A percentile compares a stretch with the other conserved stretches of the same genome.
phyloP scores from a whole-genome alignment of 106 monocot genomes.

The Gastrodia elata region DNA sequence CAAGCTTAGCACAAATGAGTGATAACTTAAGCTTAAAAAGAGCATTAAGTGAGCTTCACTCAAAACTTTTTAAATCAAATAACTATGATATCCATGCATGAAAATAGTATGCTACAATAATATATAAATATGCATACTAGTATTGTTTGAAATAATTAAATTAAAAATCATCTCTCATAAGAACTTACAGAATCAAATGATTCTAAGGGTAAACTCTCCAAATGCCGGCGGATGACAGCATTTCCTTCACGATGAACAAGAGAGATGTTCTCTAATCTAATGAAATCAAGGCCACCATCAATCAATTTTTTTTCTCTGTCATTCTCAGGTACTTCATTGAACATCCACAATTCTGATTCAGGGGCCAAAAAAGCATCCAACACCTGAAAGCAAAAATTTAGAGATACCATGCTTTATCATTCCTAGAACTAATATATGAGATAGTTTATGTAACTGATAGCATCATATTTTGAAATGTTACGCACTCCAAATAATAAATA shows the following conservation, averaged over 20 bases:
- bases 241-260: constrained; percentile 59
- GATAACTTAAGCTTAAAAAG: too few relatives aligned
- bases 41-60: too few relatives aligned
- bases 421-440: background rate
- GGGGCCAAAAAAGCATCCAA: constrained; percentile 65
- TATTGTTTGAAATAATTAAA: background rate
- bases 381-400: constrained; percentile 27
- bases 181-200: constrained; percentile 58
- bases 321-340: constrained; percentile 63
- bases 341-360: constrained; percentile 62
- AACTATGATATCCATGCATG: too few relatives aligned
- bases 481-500: background rate
- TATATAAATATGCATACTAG: too few relatives aligned
- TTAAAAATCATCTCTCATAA: background rate
- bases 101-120: too few relatives aligned
- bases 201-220: constrained; percentile 60
- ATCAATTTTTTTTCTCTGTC: constrained; percentile 49
- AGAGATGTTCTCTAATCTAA: constrained; percentile 38
- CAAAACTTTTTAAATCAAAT: too few relatives aligned
- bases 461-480: background rate
- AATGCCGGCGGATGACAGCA: constrained; percentile 54
- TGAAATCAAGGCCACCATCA: constrained; percentile 49
- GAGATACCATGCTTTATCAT: constrained; percentile 5
- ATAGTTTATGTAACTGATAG: background rate
- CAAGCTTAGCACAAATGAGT: too few relatives aligned